These are phyloP conservation scores for Phaeosphaeria sp. DNA, from an alignment of 2,329 filamentous ascomycete genomes.

Conservation along the genomic window DNA sequence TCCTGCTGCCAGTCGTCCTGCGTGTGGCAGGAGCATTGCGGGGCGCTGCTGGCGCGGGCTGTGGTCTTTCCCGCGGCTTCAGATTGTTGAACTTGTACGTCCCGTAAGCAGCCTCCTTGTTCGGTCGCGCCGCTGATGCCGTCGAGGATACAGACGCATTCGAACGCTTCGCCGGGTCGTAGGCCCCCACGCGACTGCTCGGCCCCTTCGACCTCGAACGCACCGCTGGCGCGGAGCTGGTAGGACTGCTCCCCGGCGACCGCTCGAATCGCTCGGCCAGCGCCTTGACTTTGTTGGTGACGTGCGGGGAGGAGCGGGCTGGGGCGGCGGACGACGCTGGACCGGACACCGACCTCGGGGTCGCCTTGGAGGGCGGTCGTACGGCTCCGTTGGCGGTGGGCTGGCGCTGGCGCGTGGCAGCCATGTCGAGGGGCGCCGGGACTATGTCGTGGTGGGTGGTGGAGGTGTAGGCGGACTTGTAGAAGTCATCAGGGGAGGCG, in stretches of 20 bases:
- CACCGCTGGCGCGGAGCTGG: slow-evolving; percentile 24
- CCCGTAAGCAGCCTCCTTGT: slow-evolving; percentile 41
- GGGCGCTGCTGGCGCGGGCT: slow-evolving; percentile 41
- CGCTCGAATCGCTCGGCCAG: slow-evolving; percentile 48
- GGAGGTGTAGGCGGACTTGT: slow-evolving; percentile 32
- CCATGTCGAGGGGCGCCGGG: slow-evolving; percentile 5
- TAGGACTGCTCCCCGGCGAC: slow-evolving; percentile 32
- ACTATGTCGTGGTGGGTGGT: slow-evolving; percentile 12
- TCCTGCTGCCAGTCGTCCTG: slow-evolving; percentile 32
- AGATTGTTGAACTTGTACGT: slow-evolving; percentile 46
- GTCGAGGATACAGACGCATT: slow-evolving; percentile 34
- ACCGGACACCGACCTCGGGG: slow-evolving; percentile 39
- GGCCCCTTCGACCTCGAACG: slow-evolving; percentile 31
- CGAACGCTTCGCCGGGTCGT: slow-evolving; percentile 20
- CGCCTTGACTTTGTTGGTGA: slow-evolving; percentile 43
- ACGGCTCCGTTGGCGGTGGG: slow-evolving; percentile 34
- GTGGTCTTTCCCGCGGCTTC: slow-evolving; percentile 44
- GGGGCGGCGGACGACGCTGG: slow-evolving; percentile 34
- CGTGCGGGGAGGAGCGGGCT: slow-evolving; percentile 25
- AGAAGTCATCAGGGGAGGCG: slow-evolving; percentile 40
- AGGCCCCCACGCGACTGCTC: slow-evolving; percentile 12
- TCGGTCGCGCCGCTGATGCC: slow-evolving; percentile 33
- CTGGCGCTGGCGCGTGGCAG: slow-evolving; percentile 35
- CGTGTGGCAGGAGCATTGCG: slow-evolving; percentile 23
- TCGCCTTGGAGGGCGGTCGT: slow-evolving; percentile 31